Conservation (phyloP, 345 rosid genomes). For the Camelina sativa region DNA sequence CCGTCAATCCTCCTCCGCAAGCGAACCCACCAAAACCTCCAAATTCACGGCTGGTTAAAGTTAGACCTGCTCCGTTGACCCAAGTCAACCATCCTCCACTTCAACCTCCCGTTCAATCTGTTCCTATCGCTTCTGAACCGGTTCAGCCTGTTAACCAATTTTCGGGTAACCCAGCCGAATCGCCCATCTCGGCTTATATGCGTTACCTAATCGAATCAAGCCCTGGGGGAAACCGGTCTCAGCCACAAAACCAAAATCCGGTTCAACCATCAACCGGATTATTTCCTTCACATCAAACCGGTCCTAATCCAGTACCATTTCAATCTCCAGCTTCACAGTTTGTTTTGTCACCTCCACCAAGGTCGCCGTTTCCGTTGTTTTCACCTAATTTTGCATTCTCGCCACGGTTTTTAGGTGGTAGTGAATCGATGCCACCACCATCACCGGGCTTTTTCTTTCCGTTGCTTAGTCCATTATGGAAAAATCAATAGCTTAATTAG, state of each 20-base stretch:
- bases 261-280: constrained; percentile 50
- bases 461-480: constrained; percentile 80
- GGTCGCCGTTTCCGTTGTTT: constrained; percentile 64
- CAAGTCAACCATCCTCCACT: constrained; percentile 62
- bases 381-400: constrained; percentile 81
- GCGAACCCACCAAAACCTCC: constrained; percentile 78
- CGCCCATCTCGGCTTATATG: constrained; percentile 83
- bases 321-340: constrained; percentile 84
- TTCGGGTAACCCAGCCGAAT: constrained; percentile 47
- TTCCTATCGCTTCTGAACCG: constrained; percentile 17
- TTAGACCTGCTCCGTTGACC: constrained; percentile 83
- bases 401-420: constrained; percentile 78
- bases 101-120: constrained; percentile 20
- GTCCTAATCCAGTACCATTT: constrained; percentile 56
- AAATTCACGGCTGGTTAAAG: constrained; percentile 77
- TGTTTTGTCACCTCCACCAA: constrained; percentile 59
- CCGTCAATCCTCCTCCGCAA: constrained; percentile 46
- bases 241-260: constrained; percentile 45
- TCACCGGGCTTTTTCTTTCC: constrained; percentile 83
- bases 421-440: constrained; percentile 68
- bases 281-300: constrained; percentile 51
- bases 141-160: constrained; percentile 12
- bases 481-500: constrained; percentile 48
- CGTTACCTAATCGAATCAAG: constrained; percentile 71
- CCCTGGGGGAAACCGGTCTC: constrained; percentile 54